Evolutionary conservation across 306 rosid species (phyloP).

Genomic region (Gleditsia sinensis): DNA sequence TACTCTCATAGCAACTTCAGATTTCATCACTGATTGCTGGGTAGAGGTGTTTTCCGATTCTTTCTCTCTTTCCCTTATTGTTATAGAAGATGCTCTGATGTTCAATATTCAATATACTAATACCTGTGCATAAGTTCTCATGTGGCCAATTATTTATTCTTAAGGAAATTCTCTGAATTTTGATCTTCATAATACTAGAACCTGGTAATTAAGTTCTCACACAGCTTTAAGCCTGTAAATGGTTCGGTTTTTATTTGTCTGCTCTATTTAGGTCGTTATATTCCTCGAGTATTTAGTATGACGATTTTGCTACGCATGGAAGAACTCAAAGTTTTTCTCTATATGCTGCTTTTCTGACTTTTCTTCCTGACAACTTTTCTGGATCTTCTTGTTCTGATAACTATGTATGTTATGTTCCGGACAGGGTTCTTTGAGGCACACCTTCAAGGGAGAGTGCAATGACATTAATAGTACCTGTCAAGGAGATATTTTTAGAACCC

Average conservation of each 20-base stretch:
- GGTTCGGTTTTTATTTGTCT: constrained; percentile 17
- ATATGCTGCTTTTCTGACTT: neutral
- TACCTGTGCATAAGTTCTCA: neutral
- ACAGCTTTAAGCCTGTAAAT: neutral
- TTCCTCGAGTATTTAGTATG: neutral
- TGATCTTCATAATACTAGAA: neutral
- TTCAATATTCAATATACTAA: neutral
- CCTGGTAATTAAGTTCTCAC: neutral
- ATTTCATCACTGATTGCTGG: neutral
- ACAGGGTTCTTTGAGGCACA: constrained; percentile 53
- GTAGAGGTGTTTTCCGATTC: neutral
- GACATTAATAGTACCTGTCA: constrained; percentile 51
- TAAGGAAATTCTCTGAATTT: neutral
- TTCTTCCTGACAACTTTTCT: constrained; percentile 11
- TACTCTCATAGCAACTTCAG: neutral
- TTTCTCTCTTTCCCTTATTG: neutral
- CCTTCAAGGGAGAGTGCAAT: constrained; percentile 48
- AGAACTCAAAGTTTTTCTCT: neutral
- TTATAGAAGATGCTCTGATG: neutral
- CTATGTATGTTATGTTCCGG: constrained; percentile 38
- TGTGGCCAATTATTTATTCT: neutral
- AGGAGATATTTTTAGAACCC: constrained; percentile 74
- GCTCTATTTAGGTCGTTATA: constrained; percentile 16
- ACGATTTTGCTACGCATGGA: constrained; percentile 1
- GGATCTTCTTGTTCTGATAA: constrained; percentile 29